Evolutionary conservation across 176 grass and related monocot species (phyloP).

Genomic region (Poa annua): DNA sequence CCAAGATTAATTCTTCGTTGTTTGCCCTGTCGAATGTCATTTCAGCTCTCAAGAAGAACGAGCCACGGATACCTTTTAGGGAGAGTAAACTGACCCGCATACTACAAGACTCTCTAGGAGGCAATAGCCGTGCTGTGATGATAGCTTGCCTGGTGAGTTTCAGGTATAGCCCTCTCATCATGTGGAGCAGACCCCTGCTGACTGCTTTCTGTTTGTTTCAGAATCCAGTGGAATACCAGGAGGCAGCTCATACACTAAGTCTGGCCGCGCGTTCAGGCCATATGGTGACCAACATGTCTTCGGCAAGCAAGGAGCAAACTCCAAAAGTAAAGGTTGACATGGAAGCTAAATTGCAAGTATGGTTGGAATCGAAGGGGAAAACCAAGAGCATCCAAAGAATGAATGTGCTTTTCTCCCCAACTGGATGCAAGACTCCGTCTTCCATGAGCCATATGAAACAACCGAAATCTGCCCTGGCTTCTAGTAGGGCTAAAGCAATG

Average conservation of each 20-base stretch:
- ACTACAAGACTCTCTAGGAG: slow-evolving; percentile 87
- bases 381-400: slow-evolving; percentile 69
- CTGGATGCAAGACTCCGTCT: slow-evolving; percentile 52
- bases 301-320: slow-evolving; percentile 66
- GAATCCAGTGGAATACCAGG: slow-evolving; percentile 85
- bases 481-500: slow-evolving; percentile 49
- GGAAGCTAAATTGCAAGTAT: slow-evolving; percentile 80
- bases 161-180: neutral
- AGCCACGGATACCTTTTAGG: slow-evolving; percentile 72
- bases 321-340: slow-evolving; percentile 87
- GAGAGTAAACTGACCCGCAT: slow-evolving; percentile 93
- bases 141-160: slow-evolving; percentile 82
- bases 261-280: slow-evolving; percentile 76
- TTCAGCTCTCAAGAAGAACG: slow-evolving; percentile 80
- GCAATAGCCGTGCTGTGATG: slow-evolving; percentile 75
- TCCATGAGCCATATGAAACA: slow-evolving; percentile 60
- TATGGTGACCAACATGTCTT: slow-evolving; percentile 57
- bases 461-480: slow-evolving; percentile 43
- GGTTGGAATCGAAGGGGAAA: slow-evolving; percentile 92
- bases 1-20: slow-evolving; percentile 90
- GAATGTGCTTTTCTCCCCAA: slow-evolving; percentile 62
- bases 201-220: slow-evolving; percentile 46
- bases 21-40: slow-evolving; percentile 93
- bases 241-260: slow-evolving; percentile 77
- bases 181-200: neutral